Percentiles rank a stretch among this genome's conserved stretches.
These are phyloP conservation scores for Pythium folliculosum DNA, from an alignment of 352 stramenopile species.

Conservation along the genomic window DNA sequence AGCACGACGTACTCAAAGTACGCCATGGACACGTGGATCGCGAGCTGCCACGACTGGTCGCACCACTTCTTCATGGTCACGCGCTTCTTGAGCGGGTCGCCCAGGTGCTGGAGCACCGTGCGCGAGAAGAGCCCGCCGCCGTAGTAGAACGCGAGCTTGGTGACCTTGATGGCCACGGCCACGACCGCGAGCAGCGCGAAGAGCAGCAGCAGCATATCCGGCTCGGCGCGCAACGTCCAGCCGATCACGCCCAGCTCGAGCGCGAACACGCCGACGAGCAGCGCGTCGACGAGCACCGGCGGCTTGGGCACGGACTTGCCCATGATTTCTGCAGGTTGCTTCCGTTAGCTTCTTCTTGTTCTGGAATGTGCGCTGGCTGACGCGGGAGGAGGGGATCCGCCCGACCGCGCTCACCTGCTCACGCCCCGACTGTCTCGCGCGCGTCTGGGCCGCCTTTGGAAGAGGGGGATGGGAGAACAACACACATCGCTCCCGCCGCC, in stretches of 20 bases:
- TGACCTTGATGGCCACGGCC: slow-evolving; percentile 68
- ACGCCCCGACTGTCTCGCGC: slow-evolving; percentile 7
- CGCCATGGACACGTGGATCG: slow-evolving; percentile 83
- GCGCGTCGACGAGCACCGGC: slow-evolving; percentile 59
- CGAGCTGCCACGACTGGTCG: slow-evolving; percentile 88
- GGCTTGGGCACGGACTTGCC: slow-evolving; percentile 67
- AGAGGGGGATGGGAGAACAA: not conserved
- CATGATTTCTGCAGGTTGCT: slow-evolving; percentile 34
- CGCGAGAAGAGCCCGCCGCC: slow-evolving; percentile 73
- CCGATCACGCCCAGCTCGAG: slow-evolving; percentile 63
- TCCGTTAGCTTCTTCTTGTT: slow-evolving; percentile 24
- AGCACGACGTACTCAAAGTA: slow-evolving; percentile 85
- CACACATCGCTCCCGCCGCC: too few species aligned
- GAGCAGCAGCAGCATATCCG: slow-evolving; percentile 73
- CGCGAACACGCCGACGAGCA: slow-evolving; percentile 63
- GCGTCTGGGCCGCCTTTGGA: not conserved
- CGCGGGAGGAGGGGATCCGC: too few species aligned
- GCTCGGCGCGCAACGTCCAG: slow-evolving; percentile 65
- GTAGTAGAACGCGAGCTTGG: slow-evolving; percentile 65
- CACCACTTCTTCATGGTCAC: slow-evolving; percentile 89
- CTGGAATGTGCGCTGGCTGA: not conserved
- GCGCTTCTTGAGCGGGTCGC: slow-evolving; percentile 78
- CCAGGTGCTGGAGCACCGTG: slow-evolving; percentile 77
- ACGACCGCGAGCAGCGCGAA: slow-evolving; percentile 63
- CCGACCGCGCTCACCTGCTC: not conserved